These are phyloP conservation scores for Ascochyta lentis DNA, from an alignment of 2,329 filamentous ascomycete genomes.

Conservation along the genomic window DNA sequence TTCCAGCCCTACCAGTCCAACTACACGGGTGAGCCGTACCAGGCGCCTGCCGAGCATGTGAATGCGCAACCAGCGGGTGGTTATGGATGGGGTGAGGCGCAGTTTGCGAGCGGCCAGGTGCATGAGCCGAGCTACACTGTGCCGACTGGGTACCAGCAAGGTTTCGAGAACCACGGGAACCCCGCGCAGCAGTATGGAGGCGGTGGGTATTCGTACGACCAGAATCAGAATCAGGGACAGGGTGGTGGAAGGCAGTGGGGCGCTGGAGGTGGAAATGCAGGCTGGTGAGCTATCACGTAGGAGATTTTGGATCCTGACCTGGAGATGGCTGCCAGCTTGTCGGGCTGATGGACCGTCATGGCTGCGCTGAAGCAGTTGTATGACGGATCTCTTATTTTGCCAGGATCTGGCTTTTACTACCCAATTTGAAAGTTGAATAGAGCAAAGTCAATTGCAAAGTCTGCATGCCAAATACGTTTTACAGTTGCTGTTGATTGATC, in stretches of 20 bases:
- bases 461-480: too few relatives aligned
- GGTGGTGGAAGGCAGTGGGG: slow-evolving; percentile 41
- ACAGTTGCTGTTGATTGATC: neutral
- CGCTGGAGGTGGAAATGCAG: slow-evolving; percentile 36
- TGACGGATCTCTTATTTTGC: too few relatives aligned
- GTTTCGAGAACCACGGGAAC: slow-evolving; percentile 40
- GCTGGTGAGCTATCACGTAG: slow-evolving; percentile 23
- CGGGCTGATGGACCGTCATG: too few relatives aligned
- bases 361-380: too few relatives aligned
- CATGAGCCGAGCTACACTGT: slow-evolving; percentile 42
- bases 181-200: slow-evolving; percentile 20
- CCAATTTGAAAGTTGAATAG: too few relatives aligned
- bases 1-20: slow-evolving; percentile 48
- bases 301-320: too few relatives aligned
- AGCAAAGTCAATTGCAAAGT: too few relatives aligned
- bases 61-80: slow-evolving; percentile 33
- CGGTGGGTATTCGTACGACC: slow-evolving; percentile 34
- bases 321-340: too few relatives aligned
- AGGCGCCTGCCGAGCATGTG: slow-evolving; percentile 36
- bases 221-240: slow-evolving; percentile 23
- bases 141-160: slow-evolving; percentile 48
- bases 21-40: slow-evolving; percentile 39
- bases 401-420: too few relatives aligned
- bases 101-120: slow-evolving; percentile 42
- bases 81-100: slow-evolving; percentile 36